Conservation (phyloP, 148 eudicot genomes). For the Cornus controversa region DNA sequence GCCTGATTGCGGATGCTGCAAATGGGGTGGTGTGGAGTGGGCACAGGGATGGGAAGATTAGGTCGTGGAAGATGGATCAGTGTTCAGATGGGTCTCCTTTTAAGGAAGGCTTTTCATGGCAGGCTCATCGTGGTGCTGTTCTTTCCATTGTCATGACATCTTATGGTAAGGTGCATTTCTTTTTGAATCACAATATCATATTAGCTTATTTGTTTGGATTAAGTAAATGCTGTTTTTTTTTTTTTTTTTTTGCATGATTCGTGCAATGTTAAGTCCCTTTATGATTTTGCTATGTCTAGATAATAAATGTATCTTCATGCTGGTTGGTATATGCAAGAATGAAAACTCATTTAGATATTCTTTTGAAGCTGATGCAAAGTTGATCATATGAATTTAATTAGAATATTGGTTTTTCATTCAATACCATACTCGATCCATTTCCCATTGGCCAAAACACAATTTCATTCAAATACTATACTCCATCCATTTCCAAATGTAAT, state of each 20-base stretch:
- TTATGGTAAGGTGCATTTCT: slow-evolving; percentile 50
- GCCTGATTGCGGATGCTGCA: slow-evolving; percentile 62
- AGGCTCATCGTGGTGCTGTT: slow-evolving; percentile 80
- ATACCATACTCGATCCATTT: too few relatives aligned
- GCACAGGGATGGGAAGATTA: slow-evolving; percentile 74
- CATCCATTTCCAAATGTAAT: too few relatives aligned
- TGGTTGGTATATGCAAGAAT: not conserved
- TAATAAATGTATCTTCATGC: not conserved
- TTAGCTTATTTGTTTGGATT: not conserved
- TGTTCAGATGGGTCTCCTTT: slow-evolving; percentile 30
- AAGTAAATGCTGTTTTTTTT: not conserved
- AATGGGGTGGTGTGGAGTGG: slow-evolving; percentile 84
- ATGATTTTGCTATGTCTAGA: not conserved
- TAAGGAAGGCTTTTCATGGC: slow-evolving; percentile 78
- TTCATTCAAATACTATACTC: too few relatives aligned
- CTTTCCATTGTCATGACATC: slow-evolving; percentile 64
- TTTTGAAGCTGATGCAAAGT: not conserved
- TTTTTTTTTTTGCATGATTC: not conserved
- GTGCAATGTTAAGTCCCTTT: not conserved
- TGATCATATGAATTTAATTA: not conserved
- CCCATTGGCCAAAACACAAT: too few relatives aligned
- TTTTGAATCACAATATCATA: not conserved
- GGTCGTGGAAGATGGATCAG: slow-evolving; percentile 77
- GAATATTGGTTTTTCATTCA: not conserved
- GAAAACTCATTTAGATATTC: not conserved